Evolutionary conservation across 768 basidiomycete species (phyloP).

Genomic region (Naganishia onofrii): DNA sequence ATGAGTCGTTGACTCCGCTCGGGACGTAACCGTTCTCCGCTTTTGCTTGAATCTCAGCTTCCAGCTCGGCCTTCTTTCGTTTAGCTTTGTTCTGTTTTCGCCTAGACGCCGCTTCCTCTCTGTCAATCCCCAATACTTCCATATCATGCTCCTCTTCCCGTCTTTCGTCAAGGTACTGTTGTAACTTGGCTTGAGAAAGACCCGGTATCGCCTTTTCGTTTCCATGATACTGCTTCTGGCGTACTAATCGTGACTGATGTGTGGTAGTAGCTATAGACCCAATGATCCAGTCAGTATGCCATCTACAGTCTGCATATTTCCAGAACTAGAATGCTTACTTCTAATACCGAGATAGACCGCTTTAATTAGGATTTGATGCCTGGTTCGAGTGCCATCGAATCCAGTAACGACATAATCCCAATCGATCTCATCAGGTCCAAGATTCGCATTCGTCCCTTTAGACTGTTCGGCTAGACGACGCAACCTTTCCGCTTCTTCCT

Average conservation of each 20-base stretch:
- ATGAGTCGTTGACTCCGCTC: not conserved
- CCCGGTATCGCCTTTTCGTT: conserved; percentile 27
- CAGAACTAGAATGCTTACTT: not conserved
- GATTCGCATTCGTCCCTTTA: conserved; percentile 27
- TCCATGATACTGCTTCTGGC: conserved; percentile 31
- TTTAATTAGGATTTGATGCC: conserved; percentile 42
- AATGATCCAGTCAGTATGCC: not conserved
- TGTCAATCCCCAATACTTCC: conserved; percentile 13
- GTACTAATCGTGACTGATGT: conserved; percentile 26
- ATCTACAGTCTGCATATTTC: not conserved
- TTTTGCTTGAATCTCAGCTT: conserved; percentile 20
- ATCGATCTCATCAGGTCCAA: conserved; percentile 31
- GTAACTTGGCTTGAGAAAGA: conserved; percentile 23
- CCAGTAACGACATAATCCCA: conserved; percentile 38
- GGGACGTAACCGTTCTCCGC: conserved; percentile 23
- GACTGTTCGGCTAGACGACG: conserved; percentile 22
- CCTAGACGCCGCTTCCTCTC: conserved; percentile 13
- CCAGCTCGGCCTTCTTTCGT: conserved; percentile 17
- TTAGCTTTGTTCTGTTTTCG: conserved; percentile 22
- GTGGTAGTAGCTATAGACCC: conserved; percentile 24
- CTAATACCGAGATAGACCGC: conserved; percentile 40
- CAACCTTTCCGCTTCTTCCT: conserved; percentile 24
- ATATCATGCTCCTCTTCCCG: conserved; percentile 19
- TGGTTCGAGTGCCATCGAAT: conserved; percentile 38
- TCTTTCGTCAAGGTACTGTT: conserved; percentile 20